phyloP scores from a whole-genome alignment of 1,284 basidiomycete genomes.

The Ustilago cynodontis region DNA sequence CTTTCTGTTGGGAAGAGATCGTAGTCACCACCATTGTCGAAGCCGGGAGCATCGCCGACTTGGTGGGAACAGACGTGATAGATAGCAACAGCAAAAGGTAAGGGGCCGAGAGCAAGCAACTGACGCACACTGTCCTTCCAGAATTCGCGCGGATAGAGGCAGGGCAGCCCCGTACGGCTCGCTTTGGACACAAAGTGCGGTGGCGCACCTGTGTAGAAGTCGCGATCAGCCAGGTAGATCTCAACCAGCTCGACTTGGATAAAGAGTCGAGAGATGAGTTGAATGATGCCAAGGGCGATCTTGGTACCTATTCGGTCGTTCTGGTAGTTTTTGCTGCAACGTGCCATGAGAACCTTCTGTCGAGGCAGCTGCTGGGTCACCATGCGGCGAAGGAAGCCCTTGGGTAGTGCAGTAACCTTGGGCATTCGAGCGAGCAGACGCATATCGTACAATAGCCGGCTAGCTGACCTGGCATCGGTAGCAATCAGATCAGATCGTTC shows the following conservation, averaged over 20 bases:
- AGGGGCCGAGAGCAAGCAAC: conserved; percentile 12
- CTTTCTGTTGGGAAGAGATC: conserved; percentile 22
- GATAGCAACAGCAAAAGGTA: conserved; percentile 40
- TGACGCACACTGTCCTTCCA: conserved; percentile 30
- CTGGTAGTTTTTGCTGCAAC: conserved; percentile 48
- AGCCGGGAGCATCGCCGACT: conserved; percentile 36
- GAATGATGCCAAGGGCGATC: conserved; percentile 24
- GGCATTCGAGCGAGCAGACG: conserved; percentile 32
- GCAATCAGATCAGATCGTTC: conserved; percentile 36
- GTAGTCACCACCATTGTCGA: conserved; percentile 41
- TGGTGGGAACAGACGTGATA: conserved; percentile 42
- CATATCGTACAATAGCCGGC: conserved; percentile 37
- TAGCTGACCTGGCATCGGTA: conserved; percentile 23
- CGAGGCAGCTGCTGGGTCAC: conserved; percentile 19
- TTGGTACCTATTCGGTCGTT: conserved; percentile 32
- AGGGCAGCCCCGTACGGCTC: conserved; percentile 41
- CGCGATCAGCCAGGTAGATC: conserved; percentile 34
- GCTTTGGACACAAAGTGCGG: conserved; percentile 35
- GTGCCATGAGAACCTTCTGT: conserved; percentile 21
- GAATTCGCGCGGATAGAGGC: conserved; percentile 41
- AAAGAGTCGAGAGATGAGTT: conserved; percentile 18
- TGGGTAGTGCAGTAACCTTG: conserved; percentile 28
- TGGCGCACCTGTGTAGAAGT: conserved; percentile 32
- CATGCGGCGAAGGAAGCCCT: conserved; percentile 40
- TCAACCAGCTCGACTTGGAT: conserved; percentile 33